Evolutionary conservation across 2,329 filamentous ascomycete species (phyloP).

Genomic region (Stachybotrys chartarum): DNA sequence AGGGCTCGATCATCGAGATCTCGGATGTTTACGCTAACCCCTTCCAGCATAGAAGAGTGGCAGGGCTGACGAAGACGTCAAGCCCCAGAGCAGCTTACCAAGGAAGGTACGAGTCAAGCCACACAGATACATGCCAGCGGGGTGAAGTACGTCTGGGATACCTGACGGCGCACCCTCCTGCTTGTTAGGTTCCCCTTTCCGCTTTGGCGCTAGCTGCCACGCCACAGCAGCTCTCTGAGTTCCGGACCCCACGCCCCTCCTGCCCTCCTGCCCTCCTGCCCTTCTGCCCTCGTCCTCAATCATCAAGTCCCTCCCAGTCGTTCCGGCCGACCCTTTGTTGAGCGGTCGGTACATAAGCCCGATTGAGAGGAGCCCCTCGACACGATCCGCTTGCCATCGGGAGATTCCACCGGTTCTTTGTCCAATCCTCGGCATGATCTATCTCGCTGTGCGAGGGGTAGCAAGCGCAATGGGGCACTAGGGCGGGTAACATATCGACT

Average conservation of each 20-base stretch:
- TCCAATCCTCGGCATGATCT: not conserved
- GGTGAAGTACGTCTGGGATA: slow-evolving; percentile 1
- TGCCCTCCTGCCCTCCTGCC: too few relatives aligned
- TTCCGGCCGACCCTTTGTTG: not conserved
- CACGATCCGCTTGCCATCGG: not conserved
- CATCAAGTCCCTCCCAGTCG: not conserved
- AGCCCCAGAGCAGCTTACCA: not conserved
- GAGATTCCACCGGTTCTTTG: too few relatives aligned
- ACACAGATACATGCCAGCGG: slow-evolving; percentile 2
- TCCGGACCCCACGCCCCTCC: not conserved
- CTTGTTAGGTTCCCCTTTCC: not conserved
- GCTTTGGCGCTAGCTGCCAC: not conserved
- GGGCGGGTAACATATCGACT: not conserved
- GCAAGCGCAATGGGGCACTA: not conserved
- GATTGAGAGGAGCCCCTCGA: not conserved
- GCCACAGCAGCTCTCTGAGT: not conserved
- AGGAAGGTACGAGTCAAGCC: slow-evolving; percentile 6
- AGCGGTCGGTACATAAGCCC: too few relatives aligned
- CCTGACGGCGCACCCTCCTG: not conserved
- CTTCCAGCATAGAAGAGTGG: not conserved
- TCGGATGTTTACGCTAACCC: not conserved
- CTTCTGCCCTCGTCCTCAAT: not conserved
- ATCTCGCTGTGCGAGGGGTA: not conserved
- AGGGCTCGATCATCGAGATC: not conserved
- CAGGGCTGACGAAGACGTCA: not conserved